phyloP scores from a whole-genome alignment of 306 rosid species.

The Ormosia semicastrata region DNA sequence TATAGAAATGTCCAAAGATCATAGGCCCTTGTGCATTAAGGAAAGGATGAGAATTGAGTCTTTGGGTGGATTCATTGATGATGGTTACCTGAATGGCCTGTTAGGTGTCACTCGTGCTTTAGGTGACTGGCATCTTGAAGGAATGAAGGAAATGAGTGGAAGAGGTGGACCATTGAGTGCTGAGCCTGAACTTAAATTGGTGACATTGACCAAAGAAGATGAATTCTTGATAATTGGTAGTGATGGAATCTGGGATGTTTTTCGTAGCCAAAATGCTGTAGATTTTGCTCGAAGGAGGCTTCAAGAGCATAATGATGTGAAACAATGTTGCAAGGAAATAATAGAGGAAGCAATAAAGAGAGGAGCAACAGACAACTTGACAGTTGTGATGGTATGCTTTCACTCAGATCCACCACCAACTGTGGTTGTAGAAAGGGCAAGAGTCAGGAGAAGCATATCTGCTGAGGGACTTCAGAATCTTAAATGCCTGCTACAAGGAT shows the following conservation, averaged over 20 bases:
- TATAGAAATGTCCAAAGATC: constrained; percentile 84
- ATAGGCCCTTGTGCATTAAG: constrained; percentile 64
- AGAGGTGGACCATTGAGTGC: constrained; percentile 82
- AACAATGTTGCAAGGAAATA: constrained; percentile 73
- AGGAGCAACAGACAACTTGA: constrained; percentile 72
- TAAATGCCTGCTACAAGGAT: constrained; percentile 54
- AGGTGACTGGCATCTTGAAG: constrained; percentile 96
- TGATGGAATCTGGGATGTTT: constrained; percentile 92
- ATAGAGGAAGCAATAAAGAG: constrained; percentile 81
- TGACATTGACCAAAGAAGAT: constrained; percentile 69
- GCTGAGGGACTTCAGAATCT: constrained; percentile 84
- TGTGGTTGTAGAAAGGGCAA: constrained; percentile 54
- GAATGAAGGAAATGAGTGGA: constrained; percentile 73
- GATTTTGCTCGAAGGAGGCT: constrained; percentile 81
- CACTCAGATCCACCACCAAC: constrained; percentile 79
- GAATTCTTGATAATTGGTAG: constrained; percentile 91
- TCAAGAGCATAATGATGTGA: constrained; percentile 86
- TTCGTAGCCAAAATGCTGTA: constrained; percentile 75
- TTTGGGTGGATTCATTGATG: constrained; percentile 71
- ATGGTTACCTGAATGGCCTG: constrained; percentile 74
- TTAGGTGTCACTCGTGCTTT: constrained; percentile 85
- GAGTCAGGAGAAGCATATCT: constrained; percentile 80
- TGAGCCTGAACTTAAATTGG: constrained; percentile 79
- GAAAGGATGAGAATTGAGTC: constrained; percentile 77
- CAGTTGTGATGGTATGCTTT: constrained; percentile 78